Base-by-base conservation (phyloP, 768 basidiomycete genomes). In the Xerocomus potaroensis region DNA sequence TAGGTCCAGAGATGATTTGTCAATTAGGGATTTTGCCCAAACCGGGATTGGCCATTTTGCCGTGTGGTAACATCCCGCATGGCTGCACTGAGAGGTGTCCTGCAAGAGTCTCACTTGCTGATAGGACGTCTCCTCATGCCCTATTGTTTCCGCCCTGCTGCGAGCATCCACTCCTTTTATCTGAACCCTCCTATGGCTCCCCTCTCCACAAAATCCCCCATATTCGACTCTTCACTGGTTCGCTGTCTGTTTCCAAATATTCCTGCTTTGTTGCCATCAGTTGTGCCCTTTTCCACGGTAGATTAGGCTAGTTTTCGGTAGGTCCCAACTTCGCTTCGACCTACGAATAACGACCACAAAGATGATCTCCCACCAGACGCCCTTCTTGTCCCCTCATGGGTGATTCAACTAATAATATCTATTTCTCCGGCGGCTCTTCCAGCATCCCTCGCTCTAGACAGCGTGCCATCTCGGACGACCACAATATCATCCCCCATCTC, bases 221-320 rank as follows among this genome's bases (percentile, higher is more conserved):
- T 43, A 35, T 38, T 22, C 37, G 29, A 19, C 27, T 30, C 38
- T 26, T 27, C 27, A 19, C 39, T 27, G 26, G 8, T 32, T 41
- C 38, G 46, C 8, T 23, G 14, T 37, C 36, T 37, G 4, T 23
- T 37, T 12, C 21, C 21, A 48, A 39, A 44, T 52, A 29, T 54
- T 34, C 45, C 49, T 29, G 40, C 26, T 55, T 52, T 51, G 45
- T 50, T 31, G n/a, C 45, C 29, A 15, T 38, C 21, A 15, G 23
- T 39, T 32, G 57, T 48, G 1, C 56, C 46, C 49, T 64, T 66
- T 65, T 61, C 63, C 64, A 65, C 63, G 63, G 51, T 60, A 59
- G 50, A 56, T 53, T 41, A 55, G 49, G 49, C 35, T 45, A 44
- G 45, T 40, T 57, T 54, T 49, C n/a, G 54, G 64, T 65, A 43